Evolutionary conservation across 805 yeast species (phyloP).

Genomic region (Wickerhamiella spandovensis): DNA sequence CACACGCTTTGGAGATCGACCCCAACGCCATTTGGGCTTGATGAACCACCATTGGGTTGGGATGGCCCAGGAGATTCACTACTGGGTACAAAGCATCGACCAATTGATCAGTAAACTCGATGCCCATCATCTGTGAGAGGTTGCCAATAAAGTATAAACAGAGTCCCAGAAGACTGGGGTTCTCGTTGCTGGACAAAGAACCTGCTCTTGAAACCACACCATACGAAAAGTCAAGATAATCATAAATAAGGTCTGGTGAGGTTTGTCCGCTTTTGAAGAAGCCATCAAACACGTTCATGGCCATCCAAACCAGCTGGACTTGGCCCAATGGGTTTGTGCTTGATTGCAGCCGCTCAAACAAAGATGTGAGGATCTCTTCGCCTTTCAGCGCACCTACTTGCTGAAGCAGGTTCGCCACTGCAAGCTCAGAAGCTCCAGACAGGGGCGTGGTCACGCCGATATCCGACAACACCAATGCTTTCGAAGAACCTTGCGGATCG

Average conservation of each 20-base stretch:
- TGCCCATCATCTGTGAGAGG: slow-evolving; percentile 8
- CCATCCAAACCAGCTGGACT: slow-evolving; percentile 11
- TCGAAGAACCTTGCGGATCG: not conserved
- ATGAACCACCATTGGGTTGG: slow-evolving; percentile 32
- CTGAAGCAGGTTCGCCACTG: slow-evolving; percentile 3
- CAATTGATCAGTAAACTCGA: slow-evolving; percentile 39
- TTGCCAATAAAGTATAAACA: slow-evolving; percentile 12
- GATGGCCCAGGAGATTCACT: slow-evolving; percentile 55
- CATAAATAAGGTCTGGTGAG: slow-evolving; percentile 6
- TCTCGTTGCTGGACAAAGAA: not conserved
- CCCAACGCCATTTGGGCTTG: slow-evolving; percentile 41
- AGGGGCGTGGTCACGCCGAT: not conserved
- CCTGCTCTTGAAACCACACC: slow-evolving; percentile 4
- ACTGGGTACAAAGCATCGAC: slow-evolving; percentile 63
- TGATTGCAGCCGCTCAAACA: slow-evolving; percentile 4
- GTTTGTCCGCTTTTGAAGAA: not conserved
- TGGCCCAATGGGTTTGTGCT: slow-evolving; percentile 5
- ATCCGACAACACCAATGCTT: not conserved
- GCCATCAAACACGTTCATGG: slow-evolving; percentile 6
- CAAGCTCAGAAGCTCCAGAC: slow-evolving; percentile 1
- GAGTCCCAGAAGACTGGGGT: slow-evolving; percentile 2
- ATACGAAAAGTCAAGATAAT: slow-evolving; percentile 11
- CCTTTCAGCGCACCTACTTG: slow-evolving; percentile 4
- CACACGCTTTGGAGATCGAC: slow-evolving; percentile 38
- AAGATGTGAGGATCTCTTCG: not conserved